Base-by-base conservation (phyloP, 176 grass and related monocot genomes). In the Thalia dealbata region DNA sequence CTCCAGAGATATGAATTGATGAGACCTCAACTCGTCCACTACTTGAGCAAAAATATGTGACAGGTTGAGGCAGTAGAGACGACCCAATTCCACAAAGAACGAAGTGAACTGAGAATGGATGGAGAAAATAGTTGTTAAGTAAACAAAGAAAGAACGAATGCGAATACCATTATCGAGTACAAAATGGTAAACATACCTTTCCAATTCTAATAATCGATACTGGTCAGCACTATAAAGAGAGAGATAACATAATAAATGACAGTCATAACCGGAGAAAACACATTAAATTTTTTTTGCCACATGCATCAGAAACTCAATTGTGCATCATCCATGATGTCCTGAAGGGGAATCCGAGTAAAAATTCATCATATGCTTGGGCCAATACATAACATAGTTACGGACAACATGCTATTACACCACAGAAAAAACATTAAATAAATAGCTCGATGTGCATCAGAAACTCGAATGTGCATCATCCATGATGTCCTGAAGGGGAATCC, bases 401-500 rank as follows among this genome's bases (percentile, higher is more conserved):
- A n/a, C n/a, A n/a, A n/a, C n/a, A n/a, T n/a, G n/a, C n/a, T n/a
- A n/a, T n/a, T n/a, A 23, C 7, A 23, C 9, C 10, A 61, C 0
- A 61, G 19, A 61, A 61, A 61, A 22, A 61, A 25, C 19, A 61
- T 42, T 19, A 7, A 9, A 1, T 0, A 41, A 14, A 41, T 8
- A 16, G 21, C 2, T 12, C 6, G 3, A 70, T 61, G 16, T 0
- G 62, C 86, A 92, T 96, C 92, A 96, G 92, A 87, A 76, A 92
- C 86, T 92, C 86, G 80, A 78, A 12, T 91, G 21, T 85, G 84
- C 90, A 92, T 90, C 86, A 96, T 92, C 82, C 92, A 80, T 73
- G 92, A 91, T 90, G 89, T 96, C 84, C 84, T 96, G 84, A 90
- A 92, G 92, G 92, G 92, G 92, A 96, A 96, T 96, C 92, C 86